Evolutionary conservation across 805 yeast genomes (phyloP).

Genomic region (Dipodascus albidus): DNA sequence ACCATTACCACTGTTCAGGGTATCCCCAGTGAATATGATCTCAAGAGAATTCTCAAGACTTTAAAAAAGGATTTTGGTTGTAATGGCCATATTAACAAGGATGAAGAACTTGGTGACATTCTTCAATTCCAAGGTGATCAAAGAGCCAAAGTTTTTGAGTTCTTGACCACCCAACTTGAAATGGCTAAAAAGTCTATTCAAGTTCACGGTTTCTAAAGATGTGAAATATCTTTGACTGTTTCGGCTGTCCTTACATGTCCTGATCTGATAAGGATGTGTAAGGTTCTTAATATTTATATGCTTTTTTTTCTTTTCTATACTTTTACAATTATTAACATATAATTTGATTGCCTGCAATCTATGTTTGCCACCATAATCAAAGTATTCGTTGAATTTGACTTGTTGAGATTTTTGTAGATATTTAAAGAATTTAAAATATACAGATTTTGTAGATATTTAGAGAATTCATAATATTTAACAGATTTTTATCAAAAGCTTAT

Average conservation of each 20-base stretch:
- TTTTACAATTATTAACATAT: not conserved
- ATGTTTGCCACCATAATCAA: not conserved
- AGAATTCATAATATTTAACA: no score
- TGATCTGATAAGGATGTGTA: no score
- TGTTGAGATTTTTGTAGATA: no score
- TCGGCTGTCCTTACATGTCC: no score
- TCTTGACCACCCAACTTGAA: conserved; percentile 74
- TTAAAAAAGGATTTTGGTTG: conserved; percentile 97
- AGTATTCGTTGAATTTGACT: no score
- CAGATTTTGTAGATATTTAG: no score
- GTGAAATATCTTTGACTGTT: no score
- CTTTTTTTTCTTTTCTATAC: not conserved
- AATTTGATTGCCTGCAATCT: not conserved
- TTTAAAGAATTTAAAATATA: no score
- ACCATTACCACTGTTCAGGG: conserved; percentile 98
- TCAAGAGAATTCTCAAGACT: conserved; percentile 85
- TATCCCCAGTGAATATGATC: conserved; percentile 86
- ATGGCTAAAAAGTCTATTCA: conserved; percentile 94
- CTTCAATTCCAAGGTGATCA: conserved; percentile 98
- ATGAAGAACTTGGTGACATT: conserved; percentile 91
- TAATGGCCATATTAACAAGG: conserved; percentile 96
- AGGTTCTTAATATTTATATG: not conserved
- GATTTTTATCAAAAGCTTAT: no score
- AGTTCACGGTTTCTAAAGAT: conserved; percentile 84
- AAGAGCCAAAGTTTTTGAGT: conserved; percentile 91